Evolutionary conservation across 257 asterid genomes (phyloP).

Genomic region (Lantana camara): DNA sequence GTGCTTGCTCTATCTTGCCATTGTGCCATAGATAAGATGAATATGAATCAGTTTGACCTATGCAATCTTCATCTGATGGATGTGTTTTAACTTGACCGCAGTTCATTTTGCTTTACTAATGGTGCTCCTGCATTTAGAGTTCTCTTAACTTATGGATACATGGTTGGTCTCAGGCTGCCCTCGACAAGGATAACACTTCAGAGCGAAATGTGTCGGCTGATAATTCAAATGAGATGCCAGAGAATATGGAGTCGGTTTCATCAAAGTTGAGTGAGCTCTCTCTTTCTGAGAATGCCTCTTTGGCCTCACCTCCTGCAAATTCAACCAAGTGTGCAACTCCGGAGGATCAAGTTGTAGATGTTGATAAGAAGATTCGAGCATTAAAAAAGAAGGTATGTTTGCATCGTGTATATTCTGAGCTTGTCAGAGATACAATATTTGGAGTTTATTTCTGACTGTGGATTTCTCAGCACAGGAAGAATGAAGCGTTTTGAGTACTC

Average conservation of each 20-base stretch:
- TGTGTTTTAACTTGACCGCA: conserved; percentile 4
- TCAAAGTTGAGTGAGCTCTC: conserved; percentile 55
- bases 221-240: conserved; percentile 34
- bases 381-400: conserved; percentile 67
- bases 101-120: not conserved
- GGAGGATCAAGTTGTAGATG: conserved; percentile 50
- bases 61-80: not conserved
- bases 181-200: conserved; percentile 43
- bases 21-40: not conserved
- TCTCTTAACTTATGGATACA: not conserved
- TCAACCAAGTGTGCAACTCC: conserved; percentile 42
- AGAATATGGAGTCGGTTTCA: conserved; percentile 40
- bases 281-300: conserved; percentile 39
- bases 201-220: conserved; percentile 44
- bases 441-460: not conserved
- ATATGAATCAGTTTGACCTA: no score
- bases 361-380: conserved; percentile 77
- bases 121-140: not conserved
- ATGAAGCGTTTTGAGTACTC: not conserved
- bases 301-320: conserved; percentile 42
- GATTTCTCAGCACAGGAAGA: not conserved
- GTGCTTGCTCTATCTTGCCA: not conserved
- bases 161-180: conserved; percentile 49
- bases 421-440: not conserved
- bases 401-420: not conserved